Evolutionary conservation across 2,329 filamentous ascomycete genomes (phyloP).

Genomic region (Botryotinia calthae): DNA sequence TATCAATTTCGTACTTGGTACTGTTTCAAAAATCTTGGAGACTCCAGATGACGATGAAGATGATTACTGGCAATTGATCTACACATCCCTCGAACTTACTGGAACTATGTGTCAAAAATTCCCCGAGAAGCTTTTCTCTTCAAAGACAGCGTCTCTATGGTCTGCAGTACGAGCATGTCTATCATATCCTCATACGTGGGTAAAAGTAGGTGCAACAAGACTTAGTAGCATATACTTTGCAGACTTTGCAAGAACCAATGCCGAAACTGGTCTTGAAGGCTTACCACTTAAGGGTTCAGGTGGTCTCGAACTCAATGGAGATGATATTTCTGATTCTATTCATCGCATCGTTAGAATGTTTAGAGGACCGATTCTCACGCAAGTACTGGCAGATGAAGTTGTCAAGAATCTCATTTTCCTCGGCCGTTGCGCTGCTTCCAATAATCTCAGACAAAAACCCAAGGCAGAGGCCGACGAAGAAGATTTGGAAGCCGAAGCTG

Average conservation of each 20-base stretch:
- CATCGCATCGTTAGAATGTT: slow-evolving; percentile 53
- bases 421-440: slow-evolving; percentile 61
- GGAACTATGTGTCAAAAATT: slow-evolving; percentile 65
- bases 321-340: slow-evolving; percentile 61
- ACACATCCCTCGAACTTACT: slow-evolving; percentile 68
- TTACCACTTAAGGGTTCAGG: slow-evolving; percentile 66
- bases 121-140: slow-evolving; percentile 61
- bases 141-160: slow-evolving; percentile 67
- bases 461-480: slow-evolving; percentile 43
- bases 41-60: slow-evolving; percentile 52
- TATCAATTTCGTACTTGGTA: slow-evolving; percentile 48
- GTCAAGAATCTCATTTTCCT: slow-evolving; percentile 83
- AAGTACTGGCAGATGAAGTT: slow-evolving; percentile 74
- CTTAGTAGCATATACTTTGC: slow-evolving; percentile 75
- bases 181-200: slow-evolving; percentile 66
- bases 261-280: slow-evolving; percentile 49
- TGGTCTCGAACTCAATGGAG: slow-evolving; percentile 64
- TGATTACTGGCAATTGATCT: slow-evolving; percentile 67
- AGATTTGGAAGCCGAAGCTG: slow-evolving; percentile 41
- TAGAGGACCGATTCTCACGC: slow-evolving; percentile 61
- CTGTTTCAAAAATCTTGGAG: slow-evolving; percentile 51
- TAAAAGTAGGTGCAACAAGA: slow-evolving; percentile 74
- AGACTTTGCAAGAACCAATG: slow-evolving; percentile 68
- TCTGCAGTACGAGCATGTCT: slow-evolving; percentile 63
- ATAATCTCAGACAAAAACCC: slow-evolving; percentile 48